phyloP scores from a whole-genome alignment of 2,329 filamentous ascomycete species.

The Alternaria triticimaculans region DNA sequence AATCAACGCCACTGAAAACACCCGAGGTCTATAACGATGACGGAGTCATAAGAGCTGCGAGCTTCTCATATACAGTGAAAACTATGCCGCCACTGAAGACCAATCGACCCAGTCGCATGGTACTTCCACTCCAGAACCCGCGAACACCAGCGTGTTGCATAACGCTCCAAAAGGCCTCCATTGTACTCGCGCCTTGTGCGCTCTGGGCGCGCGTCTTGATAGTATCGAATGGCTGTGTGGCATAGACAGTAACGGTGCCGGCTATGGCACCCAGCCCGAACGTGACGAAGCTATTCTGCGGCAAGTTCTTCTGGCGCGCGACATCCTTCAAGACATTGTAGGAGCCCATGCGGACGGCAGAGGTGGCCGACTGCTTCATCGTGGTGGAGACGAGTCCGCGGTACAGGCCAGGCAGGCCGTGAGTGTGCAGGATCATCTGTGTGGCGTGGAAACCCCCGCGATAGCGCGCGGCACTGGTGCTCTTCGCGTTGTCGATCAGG shows the following conservation, averaged over 20 bases:
- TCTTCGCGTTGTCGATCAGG: constrained; percentile 42
- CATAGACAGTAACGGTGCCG: constrained; percentile 48
- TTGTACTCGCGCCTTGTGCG: constrained; percentile 31
- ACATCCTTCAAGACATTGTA: constrained; percentile 57
- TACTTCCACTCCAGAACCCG: constrained; percentile 42
- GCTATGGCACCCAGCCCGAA: constrained; percentile 40
- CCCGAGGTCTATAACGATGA: background rate
- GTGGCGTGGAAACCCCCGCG: constrained; percentile 27
- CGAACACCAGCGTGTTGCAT: constrained; percentile 29
- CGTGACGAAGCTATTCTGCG: constrained; percentile 30
- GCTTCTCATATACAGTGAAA: constrained; percentile 43
- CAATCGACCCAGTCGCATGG: constrained; percentile 37
- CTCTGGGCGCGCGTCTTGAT: constrained; percentile 52
- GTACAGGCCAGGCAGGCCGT: constrained; percentile 54
- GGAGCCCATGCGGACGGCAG: constrained; percentile 57
- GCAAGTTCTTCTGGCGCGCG: constrained; percentile 21
- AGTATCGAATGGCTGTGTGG: constrained; percentile 54
- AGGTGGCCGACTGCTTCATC: constrained; percentile 57
- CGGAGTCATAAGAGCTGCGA: constrained; percentile 17
- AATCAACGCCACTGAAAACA: too few relatives aligned
- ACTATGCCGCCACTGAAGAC: constrained; percentile 42
- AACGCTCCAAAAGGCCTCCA: constrained; percentile 31
- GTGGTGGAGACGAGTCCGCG: constrained; percentile 56
- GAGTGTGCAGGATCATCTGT: constrained; percentile 44
- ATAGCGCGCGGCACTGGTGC: constrained; percentile 23